Evolutionary conservation across 108 stramenopile genomes (phyloP).

Genomic region (Nitzschia sp.): DNA sequence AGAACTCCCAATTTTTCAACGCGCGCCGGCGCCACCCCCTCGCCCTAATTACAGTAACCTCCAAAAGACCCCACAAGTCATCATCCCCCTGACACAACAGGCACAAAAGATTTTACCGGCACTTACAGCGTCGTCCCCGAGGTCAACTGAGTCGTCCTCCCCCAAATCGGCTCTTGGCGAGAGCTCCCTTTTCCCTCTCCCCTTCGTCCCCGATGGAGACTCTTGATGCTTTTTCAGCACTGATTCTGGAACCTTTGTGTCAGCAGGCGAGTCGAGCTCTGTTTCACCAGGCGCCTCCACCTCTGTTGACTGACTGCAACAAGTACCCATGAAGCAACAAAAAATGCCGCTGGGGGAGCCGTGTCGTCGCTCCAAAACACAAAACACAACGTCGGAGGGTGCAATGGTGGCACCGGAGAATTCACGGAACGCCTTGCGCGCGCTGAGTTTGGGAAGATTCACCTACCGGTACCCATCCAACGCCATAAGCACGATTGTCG

Average conservation of each 20-base stretch:
- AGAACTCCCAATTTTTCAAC: not conserved
- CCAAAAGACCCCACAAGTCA: not conserved
- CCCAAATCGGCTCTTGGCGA: not conserved
- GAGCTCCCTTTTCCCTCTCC: conserved; percentile 1
- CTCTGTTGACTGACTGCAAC: not conserved
- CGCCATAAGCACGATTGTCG: too few species aligned
- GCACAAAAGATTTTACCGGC: too few species aligned
- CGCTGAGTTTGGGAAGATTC: not conserved
- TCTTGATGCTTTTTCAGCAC: not conserved
- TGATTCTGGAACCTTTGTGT: not conserved
- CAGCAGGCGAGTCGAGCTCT: not conserved
- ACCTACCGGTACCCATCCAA: not conserved
- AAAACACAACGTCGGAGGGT: not conserved
- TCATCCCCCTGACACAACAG: not conserved
- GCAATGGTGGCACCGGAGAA: not conserved
- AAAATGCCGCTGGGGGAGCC: not conserved
- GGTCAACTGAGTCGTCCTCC: not conserved
- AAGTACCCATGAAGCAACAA: conserved; percentile 8
- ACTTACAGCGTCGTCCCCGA: not conserved
- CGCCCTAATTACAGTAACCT: not conserved
- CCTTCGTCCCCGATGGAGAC: not conserved
- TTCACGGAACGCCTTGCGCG: not conserved
- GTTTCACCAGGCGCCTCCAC: not conserved
- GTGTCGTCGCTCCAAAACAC: not conserved
- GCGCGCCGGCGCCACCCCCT: not conserved